These are phyloP conservation scores for Candida lessepsii DNA, from an alignment of 805 yeast genomes.

Conservation along the genomic window DNA sequence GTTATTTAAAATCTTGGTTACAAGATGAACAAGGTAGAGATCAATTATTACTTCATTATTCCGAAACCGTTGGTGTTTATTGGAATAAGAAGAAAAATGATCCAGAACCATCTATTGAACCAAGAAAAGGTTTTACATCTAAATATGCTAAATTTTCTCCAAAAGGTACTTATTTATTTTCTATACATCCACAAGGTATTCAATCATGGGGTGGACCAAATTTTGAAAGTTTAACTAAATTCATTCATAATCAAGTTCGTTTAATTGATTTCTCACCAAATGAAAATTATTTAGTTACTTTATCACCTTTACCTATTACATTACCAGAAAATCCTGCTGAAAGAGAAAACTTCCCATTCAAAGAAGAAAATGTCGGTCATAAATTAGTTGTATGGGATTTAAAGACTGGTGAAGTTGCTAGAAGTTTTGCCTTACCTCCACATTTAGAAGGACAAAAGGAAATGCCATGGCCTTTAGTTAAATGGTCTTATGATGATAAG, in stretches of 20 bases:
- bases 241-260: constrained; percentile 85
- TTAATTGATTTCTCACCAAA: constrained; percentile 89
- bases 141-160: constrained; percentile 90
- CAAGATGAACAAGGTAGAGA: constrained; percentile 87
- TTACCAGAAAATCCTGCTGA: constrained; percentile 63
- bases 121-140: constrained; percentile 83
- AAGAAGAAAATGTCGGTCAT: constrained; percentile 87
- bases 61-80: constrained; percentile 76
- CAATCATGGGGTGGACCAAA: constrained; percentile 93
- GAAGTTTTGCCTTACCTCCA: constrained; percentile 89
- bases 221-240: constrained; percentile 71
- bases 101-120: constrained; percentile 76
- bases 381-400: constrained; percentile 92
- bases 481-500: constrained; percentile 91
- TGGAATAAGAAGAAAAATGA: constrained; percentile 78
- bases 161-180: constrained; percentile 82
- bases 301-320: constrained; percentile 80
- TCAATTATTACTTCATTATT: constrained; percentile 78
- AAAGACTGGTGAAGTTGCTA: constrained; percentile 73
- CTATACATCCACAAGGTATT: constrained; percentile 91
- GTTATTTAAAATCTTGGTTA: constrained; percentile 87
- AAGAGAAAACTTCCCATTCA: constrained; percentile 73
- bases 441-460: constrained; percentile 62
- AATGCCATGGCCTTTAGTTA: constrained; percentile 93
- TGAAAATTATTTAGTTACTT: constrained; percentile 86